A percentile compares a stretch with the other conserved stretches of the same genome.
phyloP scores from a whole-genome alignment of 164 flowering plant species.

The Cinnamomum chago region DNA sequence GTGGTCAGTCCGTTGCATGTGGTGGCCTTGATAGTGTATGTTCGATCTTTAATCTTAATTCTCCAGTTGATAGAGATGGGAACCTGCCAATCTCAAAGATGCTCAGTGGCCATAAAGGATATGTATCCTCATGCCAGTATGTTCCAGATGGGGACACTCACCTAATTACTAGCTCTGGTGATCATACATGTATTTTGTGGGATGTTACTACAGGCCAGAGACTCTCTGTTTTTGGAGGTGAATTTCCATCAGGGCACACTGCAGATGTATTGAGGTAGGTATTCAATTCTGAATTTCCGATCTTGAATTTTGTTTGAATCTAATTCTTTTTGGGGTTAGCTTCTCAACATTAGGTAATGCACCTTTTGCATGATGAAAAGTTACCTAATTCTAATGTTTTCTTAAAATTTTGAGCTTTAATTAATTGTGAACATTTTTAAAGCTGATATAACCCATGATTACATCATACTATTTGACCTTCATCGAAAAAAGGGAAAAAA shows the following conservation, averaged over 20 bases:
- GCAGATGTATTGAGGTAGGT: slow-evolving; percentile 84
- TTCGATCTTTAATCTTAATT: slow-evolving; percentile 86
- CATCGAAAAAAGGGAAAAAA: too few relatives aligned
- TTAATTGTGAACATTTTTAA: too few relatives aligned
- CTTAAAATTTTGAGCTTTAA: too few relatives aligned
- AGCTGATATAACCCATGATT: too few relatives aligned
- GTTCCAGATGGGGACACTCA: slow-evolving; percentile 88
- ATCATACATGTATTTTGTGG: slow-evolving; percentile 94
- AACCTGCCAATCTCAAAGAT: slow-evolving; percentile 62
- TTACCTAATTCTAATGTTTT: too few relatives aligned
- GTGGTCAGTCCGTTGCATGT: slow-evolving; percentile 95
- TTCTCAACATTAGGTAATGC: too few relatives aligned
- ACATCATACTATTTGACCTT: too few relatives aligned
- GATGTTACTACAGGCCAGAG: slow-evolving; percentile 89
- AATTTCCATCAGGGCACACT: slow-evolving; percentile 94
- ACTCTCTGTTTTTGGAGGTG: slow-evolving; percentile 95
- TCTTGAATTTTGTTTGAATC: neutral
- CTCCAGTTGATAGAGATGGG: slow-evolving; percentile 76
- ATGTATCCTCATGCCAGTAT: slow-evolving; percentile 88
- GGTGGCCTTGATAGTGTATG: slow-evolving; percentile 96
- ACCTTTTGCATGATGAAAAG: too few relatives aligned
- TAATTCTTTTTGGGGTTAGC: too few relatives aligned
- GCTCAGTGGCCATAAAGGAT: slow-evolving; percentile 93
- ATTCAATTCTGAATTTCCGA: neutral
- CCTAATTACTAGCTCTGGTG: slow-evolving; percentile 90